Conservation (phyloP, 768 basidiomycete species). For the Lentinula edodes region DNA sequence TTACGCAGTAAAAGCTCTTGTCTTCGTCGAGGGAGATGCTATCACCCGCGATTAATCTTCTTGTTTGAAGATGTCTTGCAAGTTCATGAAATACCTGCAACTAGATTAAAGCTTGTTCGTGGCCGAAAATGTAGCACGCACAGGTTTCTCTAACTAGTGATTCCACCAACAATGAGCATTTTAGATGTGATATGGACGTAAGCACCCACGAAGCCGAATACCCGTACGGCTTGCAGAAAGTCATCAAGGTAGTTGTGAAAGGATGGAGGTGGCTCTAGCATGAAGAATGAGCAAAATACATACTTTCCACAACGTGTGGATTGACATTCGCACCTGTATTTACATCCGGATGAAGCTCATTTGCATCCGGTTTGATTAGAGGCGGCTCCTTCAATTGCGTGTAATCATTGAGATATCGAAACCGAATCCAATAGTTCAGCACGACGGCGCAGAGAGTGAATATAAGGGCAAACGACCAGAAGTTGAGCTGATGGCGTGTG, state of each 20-base stretch:
- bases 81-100: conserved; percentile 94
- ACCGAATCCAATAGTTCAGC: conserved; percentile 81
- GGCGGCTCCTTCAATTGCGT: conserved; percentile 77
- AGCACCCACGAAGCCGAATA: conserved; percentile 83
- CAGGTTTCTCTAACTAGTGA: conserved; percentile 79
- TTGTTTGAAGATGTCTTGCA: conserved; percentile 91
- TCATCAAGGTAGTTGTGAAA: conserved; percentile 98
- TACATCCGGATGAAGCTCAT: conserved; percentile 88
- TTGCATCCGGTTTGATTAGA: conserved; percentile 74
- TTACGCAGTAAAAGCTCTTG: conserved; percentile 96
- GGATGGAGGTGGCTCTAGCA: conserved; percentile 56
- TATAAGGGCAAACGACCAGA: conserved; percentile 83
- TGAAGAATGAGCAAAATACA: not conserved
- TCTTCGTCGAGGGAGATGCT: conserved; percentile 87
- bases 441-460: conserved; percentile 62
- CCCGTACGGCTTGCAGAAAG: conserved; percentile 91
- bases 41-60: conserved; percentile 93
- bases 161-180: not conserved
- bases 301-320: not conserved
- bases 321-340: conserved; percentile 43
- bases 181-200: not conserved
- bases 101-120: not conserved
- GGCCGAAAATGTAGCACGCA: conserved; percentile 27
- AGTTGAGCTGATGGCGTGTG: conserved; percentile 60
- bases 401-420: conserved; percentile 72